phyloP scores from a whole-genome alignment of 2,329 filamentous ascomycete genomes.

The Botrytis elliptica region DNA sequence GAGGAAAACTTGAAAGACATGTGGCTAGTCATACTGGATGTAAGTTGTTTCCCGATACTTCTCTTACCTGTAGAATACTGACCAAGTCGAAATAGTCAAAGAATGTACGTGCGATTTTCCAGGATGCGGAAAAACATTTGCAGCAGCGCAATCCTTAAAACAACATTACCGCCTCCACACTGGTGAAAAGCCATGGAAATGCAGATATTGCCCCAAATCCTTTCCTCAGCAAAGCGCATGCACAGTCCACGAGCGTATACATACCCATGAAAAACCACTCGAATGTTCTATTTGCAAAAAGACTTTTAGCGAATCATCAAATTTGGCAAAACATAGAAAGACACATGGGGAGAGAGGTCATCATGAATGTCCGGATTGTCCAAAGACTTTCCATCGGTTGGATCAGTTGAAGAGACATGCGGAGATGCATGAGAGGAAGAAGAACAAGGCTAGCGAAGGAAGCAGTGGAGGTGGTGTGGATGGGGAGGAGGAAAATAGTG shows the following conservation, averaged over 20 bases:
- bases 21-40: conserved; percentile 65
- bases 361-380: conserved; percentile 53
- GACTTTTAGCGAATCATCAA: conserved; percentile 63
- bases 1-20: conserved; percentile 64
- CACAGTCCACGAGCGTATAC: conserved; percentile 66
- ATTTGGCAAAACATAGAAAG: conserved; percentile 63
- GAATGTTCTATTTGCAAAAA: conserved; percentile 58
- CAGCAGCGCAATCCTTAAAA: conserved; percentile 64
- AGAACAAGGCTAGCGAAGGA: neutral
- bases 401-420: conserved; percentile 61
- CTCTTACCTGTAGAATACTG: neutral
- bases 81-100: conserved; percentile 48
- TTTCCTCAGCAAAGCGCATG: conserved; percentile 68
- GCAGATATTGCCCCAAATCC: conserved; percentile 51
- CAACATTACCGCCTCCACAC: conserved; percentile 68
- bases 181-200: conserved; percentile 62
- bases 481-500: conserved; percentile 5
- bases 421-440: conserved; percentile 36
- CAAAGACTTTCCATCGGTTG: conserved; percentile 56
- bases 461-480: neutral
- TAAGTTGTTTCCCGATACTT: conserved; percentile 42
- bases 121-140: conserved; percentile 58
- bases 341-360: conserved; percentile 56
- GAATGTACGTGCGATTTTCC: conserved; percentile 51
- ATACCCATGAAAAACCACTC: conserved; percentile 64